Percentiles rank a stretch among this genome's conserved stretches.
Conservation (phyloP, 1,139 yeast genomes). For the Suhomyces panamericanus region DNA sequence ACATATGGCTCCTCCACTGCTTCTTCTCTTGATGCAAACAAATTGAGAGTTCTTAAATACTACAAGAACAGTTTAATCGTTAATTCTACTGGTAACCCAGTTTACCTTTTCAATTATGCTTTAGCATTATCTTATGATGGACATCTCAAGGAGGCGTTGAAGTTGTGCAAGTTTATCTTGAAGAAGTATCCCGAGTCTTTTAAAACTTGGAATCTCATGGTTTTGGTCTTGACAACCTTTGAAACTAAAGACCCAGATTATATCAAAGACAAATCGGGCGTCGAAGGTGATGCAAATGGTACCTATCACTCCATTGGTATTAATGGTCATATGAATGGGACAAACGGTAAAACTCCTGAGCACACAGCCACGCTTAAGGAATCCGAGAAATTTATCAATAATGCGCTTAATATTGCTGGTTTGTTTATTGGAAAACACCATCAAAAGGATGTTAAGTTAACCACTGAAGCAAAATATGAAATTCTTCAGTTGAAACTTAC, state of each 20-base stretch:
- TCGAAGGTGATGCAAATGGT: constrained; percentile 1
- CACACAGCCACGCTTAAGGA: constrained; percentile 17
- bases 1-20: constrained; percentile 29
- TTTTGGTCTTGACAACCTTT: constrained; percentile 31
- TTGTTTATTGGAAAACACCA: constrained; percentile 35
- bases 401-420: constrained; percentile 47
- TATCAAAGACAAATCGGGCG: constrained; percentile 7
- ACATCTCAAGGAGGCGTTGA: constrained; percentile 31
- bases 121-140: constrained; percentile 34
- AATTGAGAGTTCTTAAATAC: constrained; percentile 22
- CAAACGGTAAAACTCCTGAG: neutral
- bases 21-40: constrained; percentile 20
- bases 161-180: constrained; percentile 44
- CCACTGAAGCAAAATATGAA: constrained; percentile 48
- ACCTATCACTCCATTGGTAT: constrained; percentile 5
- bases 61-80: constrained; percentile 42
- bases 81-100: constrained; percentile 39
- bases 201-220: constrained; percentile 48
- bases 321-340: neutral
- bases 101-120: constrained; percentile 39
- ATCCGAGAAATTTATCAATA: constrained; percentile 42
- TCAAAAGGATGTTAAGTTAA: constrained; percentile 29
- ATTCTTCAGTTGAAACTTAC: constrained; percentile 74
- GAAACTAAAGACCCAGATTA: constrained; percentile 29
- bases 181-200: constrained; percentile 46